phyloP scores from a whole-genome alignment of 2,329 filamentous ascomycete genomes.

The Elsinoe perseae region DNA sequence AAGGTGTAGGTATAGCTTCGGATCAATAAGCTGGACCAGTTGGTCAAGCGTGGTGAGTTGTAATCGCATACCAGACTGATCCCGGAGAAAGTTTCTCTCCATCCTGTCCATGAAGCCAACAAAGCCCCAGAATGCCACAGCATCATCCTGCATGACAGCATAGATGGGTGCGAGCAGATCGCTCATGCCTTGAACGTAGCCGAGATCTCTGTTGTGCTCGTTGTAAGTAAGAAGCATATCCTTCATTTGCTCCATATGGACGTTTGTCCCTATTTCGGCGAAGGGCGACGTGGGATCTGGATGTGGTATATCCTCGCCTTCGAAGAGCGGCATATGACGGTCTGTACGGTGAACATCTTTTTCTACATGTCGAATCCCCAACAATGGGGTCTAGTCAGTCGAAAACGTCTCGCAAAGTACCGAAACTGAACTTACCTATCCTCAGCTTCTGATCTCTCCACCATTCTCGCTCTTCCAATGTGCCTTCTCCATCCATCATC shows the following conservation, averaged over 20 bases:
- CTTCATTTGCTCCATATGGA: slow-evolving; percentile 97
- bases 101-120: slow-evolving; percentile 95
- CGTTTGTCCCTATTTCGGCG: slow-evolving; percentile 85
- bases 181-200: slow-evolving; percentile 98
- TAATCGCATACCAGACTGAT: slow-evolving; percentile 91
- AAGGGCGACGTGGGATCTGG: slow-evolving; percentile 95
- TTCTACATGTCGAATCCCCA: slow-evolving; percentile 58
- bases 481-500: slow-evolving; percentile 71
- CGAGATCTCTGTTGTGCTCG: slow-evolving; percentile 89
- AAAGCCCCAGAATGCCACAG: slow-evolving; percentile 94
- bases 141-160: slow-evolving; percentile 94
- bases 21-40: slow-evolving; percentile 93
- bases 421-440: slow-evolving; percentile 61
- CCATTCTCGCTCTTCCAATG: slow-evolving; percentile 80
- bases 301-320: slow-evolving; percentile 91
- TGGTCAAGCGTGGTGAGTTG: slow-evolving; percentile 89
- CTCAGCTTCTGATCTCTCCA: slow-evolving; percentile 91
- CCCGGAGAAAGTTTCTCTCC: slow-evolving; percentile 92
- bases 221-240: slow-evolving; percentile 99
- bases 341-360: slow-evolving; percentile 98
- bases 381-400: slow-evolving; percentile 46
- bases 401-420: slow-evolving; percentile 7
- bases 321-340: slow-evolving; percentile 87
- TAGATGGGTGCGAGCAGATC: slow-evolving; percentile 94
- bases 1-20: slow-evolving; percentile 83